phyloP scores from a whole-genome alignment of 768 basidiomycete genomes.

The Pleurotus sapidus region DNA sequence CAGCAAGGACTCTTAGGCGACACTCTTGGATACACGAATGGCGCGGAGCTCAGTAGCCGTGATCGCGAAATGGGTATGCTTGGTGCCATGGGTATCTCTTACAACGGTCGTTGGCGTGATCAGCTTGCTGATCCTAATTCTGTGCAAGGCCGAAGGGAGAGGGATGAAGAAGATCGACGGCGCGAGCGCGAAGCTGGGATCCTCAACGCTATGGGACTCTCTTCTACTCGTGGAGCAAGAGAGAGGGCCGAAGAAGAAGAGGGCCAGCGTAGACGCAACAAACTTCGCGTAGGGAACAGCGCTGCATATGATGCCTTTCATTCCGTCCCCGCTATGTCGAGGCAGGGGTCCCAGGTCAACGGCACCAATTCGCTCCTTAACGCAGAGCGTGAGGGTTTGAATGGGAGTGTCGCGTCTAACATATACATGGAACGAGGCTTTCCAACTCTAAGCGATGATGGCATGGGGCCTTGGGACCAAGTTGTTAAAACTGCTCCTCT shows the following conservation, averaged over 20 bases:
- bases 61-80: slow-evolving; percentile 48
- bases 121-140: slow-evolving; percentile 9
- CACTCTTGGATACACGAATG: slow-evolving; percentile 9
- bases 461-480: slow-evolving; percentile 24
- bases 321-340: slow-evolving; percentile 45
- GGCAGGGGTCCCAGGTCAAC: slow-evolving; percentile 30
- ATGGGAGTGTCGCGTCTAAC: slow-evolving; percentile 10
- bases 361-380: slow-evolving; percentile 11
- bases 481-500: slow-evolving; percentile 16
- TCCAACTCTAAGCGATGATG: slow-evolving; percentile 9
- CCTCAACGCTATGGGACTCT: slow-evolving; percentile 38
- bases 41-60: slow-evolving; percentile 27
- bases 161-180: slow-evolving; percentile 44
- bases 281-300: slow-evolving; percentile 38
- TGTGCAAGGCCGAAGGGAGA: slow-evolving; percentile 13
- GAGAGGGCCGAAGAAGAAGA: slow-evolving; percentile 66
- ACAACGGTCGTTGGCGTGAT: slow-evolving; percentile 38
- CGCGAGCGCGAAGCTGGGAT: slow-evolving; percentile 32
- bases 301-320: slow-evolving; percentile 80
- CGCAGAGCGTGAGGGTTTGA: slow-evolving; percentile 13
- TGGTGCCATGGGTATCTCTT: slow-evolving; percentile 44
- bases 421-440: slow-evolving; percentile 10
- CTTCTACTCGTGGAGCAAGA: slow-evolving; percentile 47
- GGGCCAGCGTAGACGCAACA: slow-evolving; percentile 41
- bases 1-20: slow-evolving; percentile 14